Evolutionary conservation across 148 eudicot species (phyloP).

Genomic region (Silene uniflora): DNA sequence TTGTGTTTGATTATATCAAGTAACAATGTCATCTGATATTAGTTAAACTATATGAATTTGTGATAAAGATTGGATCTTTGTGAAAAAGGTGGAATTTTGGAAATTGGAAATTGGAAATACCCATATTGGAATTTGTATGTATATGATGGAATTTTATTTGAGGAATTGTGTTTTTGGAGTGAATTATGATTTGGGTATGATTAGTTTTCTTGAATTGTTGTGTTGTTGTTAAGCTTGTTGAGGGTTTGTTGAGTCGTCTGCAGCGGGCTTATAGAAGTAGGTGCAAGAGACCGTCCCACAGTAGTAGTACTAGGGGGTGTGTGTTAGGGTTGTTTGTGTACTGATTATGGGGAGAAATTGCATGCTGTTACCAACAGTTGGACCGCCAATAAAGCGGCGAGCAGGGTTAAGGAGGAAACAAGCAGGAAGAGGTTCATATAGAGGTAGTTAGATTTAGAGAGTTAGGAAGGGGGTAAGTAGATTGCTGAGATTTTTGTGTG

Average conservation of each 20-base stretch:
- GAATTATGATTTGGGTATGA: constrained; percentile 33
- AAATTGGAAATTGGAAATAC: neutral
- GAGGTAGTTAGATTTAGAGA: constrained; percentile 73
- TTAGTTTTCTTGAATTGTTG: constrained; percentile 24
- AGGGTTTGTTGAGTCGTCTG: neutral
- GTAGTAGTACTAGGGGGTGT: constrained; percentile 31
- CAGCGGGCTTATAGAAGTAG: too few species aligned
- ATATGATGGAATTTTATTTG: constrained; percentile 31
- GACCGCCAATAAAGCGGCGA: constrained; percentile 84
- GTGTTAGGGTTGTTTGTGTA: constrained; percentile 24
- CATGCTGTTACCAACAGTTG: constrained; percentile 60
- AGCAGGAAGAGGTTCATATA: constrained; percentile 97
- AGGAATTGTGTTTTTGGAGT: constrained; percentile 20
- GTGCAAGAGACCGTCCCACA: too few species aligned
- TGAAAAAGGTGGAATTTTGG: constrained; percentile 15
- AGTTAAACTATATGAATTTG: constrained; percentile 31
- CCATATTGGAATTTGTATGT: constrained; percentile 13
- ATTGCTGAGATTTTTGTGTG: constrained; percentile 24
- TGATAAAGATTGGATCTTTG: constrained; percentile 23
- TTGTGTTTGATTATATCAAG: constrained; percentile 7
- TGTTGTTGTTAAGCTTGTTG: constrained; percentile 30
- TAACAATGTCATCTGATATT: constrained; percentile 63
- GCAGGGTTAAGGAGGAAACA: constrained; percentile 91
- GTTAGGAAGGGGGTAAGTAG: constrained; percentile 20
- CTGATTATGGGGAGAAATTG: constrained; percentile 58